Conservation (phyloP, 1,284 basidiomycete genomes). For the Rhodofomes roseus region DNA sequence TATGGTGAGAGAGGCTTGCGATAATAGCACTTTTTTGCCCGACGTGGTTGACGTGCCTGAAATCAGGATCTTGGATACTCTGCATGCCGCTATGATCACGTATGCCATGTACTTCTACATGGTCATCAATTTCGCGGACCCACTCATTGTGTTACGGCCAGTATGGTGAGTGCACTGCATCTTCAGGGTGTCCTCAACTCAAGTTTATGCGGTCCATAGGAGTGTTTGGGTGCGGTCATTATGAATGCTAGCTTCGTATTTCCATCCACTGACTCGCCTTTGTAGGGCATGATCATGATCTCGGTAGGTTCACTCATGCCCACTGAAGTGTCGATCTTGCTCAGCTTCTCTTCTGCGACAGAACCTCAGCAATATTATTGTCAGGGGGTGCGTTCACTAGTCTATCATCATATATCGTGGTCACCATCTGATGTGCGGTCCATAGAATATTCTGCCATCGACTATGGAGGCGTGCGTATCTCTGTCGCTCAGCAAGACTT, state of each 20-base stretch:
- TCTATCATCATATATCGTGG: no score
- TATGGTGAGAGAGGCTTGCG: slow-evolving; percentile 8
- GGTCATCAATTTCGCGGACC: slow-evolving; percentile 17
- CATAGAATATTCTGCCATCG: slow-evolving; percentile 18
- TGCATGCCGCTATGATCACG: slow-evolving; percentile 18
- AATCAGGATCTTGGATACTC: slow-evolving; percentile 17
- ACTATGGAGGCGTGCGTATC: slow-evolving; percentile 15
- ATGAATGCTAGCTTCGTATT: background rate
- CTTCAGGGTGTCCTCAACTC: background rate
- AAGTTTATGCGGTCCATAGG: slow-evolving; percentile 5
- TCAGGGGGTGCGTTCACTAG: slow-evolving; percentile 14
- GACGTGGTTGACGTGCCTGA: background rate
- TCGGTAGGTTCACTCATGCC: slow-evolving; percentile 9
- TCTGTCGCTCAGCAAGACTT: no score
- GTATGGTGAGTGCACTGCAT: slow-evolving; percentile 12
- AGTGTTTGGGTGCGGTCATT: slow-evolving; percentile 14
- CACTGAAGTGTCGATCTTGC: background rate
- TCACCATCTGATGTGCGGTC: background rate
- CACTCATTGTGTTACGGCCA: slow-evolving; percentile 11
- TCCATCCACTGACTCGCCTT: background rate
- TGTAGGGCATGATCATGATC: slow-evolving; percentile 20
- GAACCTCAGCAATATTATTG: slow-evolving; percentile 22
- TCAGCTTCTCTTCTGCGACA: background rate
- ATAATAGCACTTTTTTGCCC: no score
- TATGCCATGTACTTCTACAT: slow-evolving; percentile 20